These are phyloP conservation scores for Phytophthora ramorum DNA, from an alignment of 352 stramenopile species.

Conservation along the genomic window DNA sequence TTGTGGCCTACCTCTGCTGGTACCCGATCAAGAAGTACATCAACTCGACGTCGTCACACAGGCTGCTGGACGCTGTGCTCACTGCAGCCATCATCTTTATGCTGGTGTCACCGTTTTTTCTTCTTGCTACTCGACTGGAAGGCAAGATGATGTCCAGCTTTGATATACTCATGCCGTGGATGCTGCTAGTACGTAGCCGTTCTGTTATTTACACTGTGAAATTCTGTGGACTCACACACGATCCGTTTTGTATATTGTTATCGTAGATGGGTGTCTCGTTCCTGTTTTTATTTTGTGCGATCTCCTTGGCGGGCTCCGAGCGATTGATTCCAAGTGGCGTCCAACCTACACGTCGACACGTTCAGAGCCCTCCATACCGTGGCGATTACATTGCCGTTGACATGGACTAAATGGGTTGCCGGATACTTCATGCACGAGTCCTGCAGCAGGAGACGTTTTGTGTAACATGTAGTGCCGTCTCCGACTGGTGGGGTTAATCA, in stretches of 20 bases:
- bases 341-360: slow-evolving; percentile 25
- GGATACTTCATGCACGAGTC: not conserved
- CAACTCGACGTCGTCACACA: slow-evolving; percentile 43
- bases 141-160: slow-evolving; percentile 70
- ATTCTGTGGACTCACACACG: not conserved
- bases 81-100: slow-evolving; percentile 52
- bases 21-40: slow-evolving; percentile 63
- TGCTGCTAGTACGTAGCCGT: slow-evolving; percentile 66
- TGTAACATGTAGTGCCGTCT: not conserved
- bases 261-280: slow-evolving; percentile 62
- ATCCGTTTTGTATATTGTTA: not conserved
- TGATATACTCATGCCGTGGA: slow-evolving; percentile 78
- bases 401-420: slow-evolving; percentile 30
- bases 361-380: slow-evolving; percentile 49
- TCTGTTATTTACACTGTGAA: not conserved
- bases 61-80: slow-evolving; percentile 53
- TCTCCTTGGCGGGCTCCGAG: slow-evolving; percentile 59
- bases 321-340: slow-evolving; percentile 44
- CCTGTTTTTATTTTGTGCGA: slow-evolving; percentile 73
- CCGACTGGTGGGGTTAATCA: no score
- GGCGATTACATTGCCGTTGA: slow-evolving; percentile 65
- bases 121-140: slow-evolving; percentile 67
- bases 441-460: not conserved
- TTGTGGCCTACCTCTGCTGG: slow-evolving; percentile 59
- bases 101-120: slow-evolving; percentile 72